Evolutionary conservation across 78 protist species (phyloP), one percentile per base, ranked within the genome.

Genomic region (Guillardia theta): DNA sequence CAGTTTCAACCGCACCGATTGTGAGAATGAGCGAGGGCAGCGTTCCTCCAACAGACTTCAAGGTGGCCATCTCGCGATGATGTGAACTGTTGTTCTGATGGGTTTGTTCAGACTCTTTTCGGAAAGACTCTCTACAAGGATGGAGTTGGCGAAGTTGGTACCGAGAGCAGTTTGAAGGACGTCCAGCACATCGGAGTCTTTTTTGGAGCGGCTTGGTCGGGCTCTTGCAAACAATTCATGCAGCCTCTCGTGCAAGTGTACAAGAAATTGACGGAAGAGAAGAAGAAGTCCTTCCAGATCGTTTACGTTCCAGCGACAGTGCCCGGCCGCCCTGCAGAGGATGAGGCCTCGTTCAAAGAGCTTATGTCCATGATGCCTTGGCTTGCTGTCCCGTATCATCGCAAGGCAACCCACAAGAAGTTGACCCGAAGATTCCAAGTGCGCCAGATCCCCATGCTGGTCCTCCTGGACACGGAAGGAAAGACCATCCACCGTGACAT

Each of bases 201-300:
- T 48, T 78, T 78, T 36, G 90, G 90, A 0, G 90, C 83, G 10
- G 90, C 90, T 18, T 78, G 90, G 90, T 78, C 90, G 39, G 90
- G 90, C 48, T 43, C 50, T 33, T 70, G 83, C 83, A 70, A 70
- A 43, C 83, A 70, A 43, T 70, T 70, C 41, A 70, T 70, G 83
- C 46, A 70, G 9, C 83, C 83, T 36, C 83, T 70, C 45, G 83
- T 70, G 41, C n/a, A 70, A 43, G 83, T 70, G 33, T 70, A 70
- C 83, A 70, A 70, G 41, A 70, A 70, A 24, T 43, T 70, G 45
- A 43, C 36, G 33, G 83, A 70, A 43, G 83, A 70, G 83, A 70
- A 70, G 83, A 43, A 43, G 46, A 70, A 70, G 83, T 70, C 83
- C 12, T 70, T 70, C 36, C 46, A 70, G 41, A 70, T 70, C 41